phyloP scores from a whole-genome alignment of 208 protist genomes.

The Trichomonas vaginalis region DNA sequence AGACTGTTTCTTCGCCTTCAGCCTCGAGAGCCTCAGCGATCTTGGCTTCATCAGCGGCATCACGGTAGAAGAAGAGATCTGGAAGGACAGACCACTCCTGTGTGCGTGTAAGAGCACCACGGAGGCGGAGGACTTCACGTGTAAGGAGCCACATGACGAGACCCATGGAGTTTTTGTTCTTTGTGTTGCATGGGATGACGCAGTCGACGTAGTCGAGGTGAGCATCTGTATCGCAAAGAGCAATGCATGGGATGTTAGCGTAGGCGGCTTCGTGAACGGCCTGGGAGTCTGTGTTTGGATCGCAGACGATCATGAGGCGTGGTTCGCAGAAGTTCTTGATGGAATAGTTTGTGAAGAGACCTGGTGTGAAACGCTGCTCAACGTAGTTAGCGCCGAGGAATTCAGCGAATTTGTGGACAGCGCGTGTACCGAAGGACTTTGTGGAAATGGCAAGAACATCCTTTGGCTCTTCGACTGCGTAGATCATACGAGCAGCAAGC shows the following conservation, averaged over 20 bases:
- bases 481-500: slow-evolving; percentile 88
- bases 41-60: slow-evolving; percentile 28
- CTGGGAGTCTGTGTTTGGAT: slow-evolving; percentile 83
- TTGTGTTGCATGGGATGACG: slow-evolving; percentile 45
- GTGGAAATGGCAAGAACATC: slow-evolving; percentile 84
- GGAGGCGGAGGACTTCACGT: slow-evolving; percentile 84
- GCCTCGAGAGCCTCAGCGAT: background rate
- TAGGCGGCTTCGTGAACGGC: slow-evolving; percentile 82
- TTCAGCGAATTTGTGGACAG: slow-evolving; percentile 79
- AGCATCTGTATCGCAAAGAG: slow-evolving; percentile 91
- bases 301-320: slow-evolving; percentile 84
- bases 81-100: slow-evolving; percentile 88
- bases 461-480: slow-evolving; percentile 86
- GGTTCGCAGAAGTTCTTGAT: slow-evolving; percentile 93
- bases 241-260: slow-evolving; percentile 94
- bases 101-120: slow-evolving; percentile 65
- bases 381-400: slow-evolving; percentile 68
- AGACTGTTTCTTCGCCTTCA: background rate
- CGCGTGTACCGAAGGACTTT: slow-evolving; percentile 39
- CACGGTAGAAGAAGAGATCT: slow-evolving; percentile 97
- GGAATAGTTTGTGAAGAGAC: slow-evolving; percentile 83
- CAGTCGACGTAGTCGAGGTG: slow-evolving; percentile 83
- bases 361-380: slow-evolving; percentile 81
- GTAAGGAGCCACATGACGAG: slow-evolving; percentile 96
- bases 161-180: slow-evolving; percentile 71